A percentile compares a stretch with the other conserved stretches of the same genome.
phyloP scores from a whole-genome alignment of 192 early-diverging fungal species.

The Dispira simplex region DNA sequence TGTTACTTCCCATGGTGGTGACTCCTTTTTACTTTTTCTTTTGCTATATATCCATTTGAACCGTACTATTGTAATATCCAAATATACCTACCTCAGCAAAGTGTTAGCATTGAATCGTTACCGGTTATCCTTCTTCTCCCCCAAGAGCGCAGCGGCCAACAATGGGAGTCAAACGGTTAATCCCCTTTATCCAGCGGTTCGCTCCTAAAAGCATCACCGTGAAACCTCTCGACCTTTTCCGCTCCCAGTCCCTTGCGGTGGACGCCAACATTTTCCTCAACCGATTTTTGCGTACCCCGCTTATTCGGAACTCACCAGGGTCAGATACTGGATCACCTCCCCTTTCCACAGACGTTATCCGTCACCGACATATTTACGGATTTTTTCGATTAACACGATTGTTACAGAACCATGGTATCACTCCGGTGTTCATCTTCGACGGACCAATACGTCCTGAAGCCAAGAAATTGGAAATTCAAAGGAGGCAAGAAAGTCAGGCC shows the following conservation, averaged over 20 bases:
- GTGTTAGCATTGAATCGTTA: not conserved
- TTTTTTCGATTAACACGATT: constrained; percentile 36
- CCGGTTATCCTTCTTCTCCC: not conserved
- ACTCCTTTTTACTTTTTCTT: not conserved
- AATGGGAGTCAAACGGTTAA: constrained; percentile 43
- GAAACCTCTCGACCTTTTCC: not conserved
- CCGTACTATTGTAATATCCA: not conserved
- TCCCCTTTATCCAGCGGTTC: constrained; percentile 29
- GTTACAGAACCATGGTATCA: constrained; percentile 31
- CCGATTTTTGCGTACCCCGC: constrained; percentile 27
- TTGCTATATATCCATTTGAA: not conserved
- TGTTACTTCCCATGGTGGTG: not conserved
- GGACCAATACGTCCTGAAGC: constrained; percentile 26
- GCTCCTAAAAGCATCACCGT: constrained; percentile 18
- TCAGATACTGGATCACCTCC: not conserved
- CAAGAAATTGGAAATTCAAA: constrained; percentile 30
- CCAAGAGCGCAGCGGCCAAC: not conserved
- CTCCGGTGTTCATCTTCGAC: constrained; percentile 60
- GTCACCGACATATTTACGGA: constrained; percentile 35
- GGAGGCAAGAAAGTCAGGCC: constrained; percentile 13
- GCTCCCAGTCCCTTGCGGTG: constrained; percentile 24
- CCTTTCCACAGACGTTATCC: constrained; percentile 11
- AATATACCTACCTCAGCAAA: not conserved
- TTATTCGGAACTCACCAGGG: no score
- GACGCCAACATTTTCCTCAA: constrained; percentile 39